Percentiles rank a stretch among this genome's conserved stretches.
phyloP scores from a whole-genome alignment of 1,284 basidiomycete species.

The Boletus calvinii region DNA sequence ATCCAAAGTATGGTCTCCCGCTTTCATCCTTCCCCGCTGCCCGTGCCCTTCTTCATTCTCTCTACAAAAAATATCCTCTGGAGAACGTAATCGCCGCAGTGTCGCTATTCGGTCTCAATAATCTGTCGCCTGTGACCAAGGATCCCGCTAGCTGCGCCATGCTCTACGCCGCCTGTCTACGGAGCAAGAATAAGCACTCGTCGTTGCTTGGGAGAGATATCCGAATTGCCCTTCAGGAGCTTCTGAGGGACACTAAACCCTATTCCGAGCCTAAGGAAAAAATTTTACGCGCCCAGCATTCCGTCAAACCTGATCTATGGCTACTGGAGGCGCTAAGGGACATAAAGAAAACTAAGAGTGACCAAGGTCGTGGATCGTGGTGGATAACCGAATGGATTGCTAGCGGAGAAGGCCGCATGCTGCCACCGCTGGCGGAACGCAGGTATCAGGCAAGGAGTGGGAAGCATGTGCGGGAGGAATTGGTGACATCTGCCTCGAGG shows the following conservation, averaged over 20 bases:
- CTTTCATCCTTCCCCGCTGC: constrained; percentile 51
- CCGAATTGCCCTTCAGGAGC: constrained; percentile 39
- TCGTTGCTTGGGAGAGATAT: constrained; percentile 45
- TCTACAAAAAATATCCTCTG: constrained; percentile 48
- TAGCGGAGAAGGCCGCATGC: constrained; percentile 21
- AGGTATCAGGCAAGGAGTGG: constrained; percentile 14
- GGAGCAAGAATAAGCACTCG: constrained; percentile 37
- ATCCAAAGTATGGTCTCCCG: constrained; percentile 55
- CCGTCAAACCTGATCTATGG: constrained; percentile 38
- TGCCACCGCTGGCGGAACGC: constrained; percentile 21
- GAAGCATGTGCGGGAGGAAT: neutral
- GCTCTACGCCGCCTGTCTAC: constrained; percentile 54
- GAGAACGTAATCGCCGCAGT: constrained; percentile 47
- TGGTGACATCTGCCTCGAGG: neutral
- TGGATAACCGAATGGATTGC: constrained; percentile 34
- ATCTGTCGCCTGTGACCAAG: constrained; percentile 48
- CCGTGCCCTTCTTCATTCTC: constrained; percentile 50
- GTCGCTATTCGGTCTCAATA: constrained; percentile 52
- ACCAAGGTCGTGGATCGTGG: constrained; percentile 28
- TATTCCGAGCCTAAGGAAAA: constrained; percentile 28
- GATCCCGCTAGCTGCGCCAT: constrained; percentile 61
- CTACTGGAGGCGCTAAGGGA: constrained; percentile 39
- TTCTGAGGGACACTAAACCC: constrained; percentile 33
- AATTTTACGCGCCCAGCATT: constrained; percentile 21
- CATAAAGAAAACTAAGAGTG: constrained; percentile 37